Evolutionary conservation across 805 yeast species (phyloP), one percentile per base, ranked within the genome.

Genomic region (Candida stauntonica): DNA sequence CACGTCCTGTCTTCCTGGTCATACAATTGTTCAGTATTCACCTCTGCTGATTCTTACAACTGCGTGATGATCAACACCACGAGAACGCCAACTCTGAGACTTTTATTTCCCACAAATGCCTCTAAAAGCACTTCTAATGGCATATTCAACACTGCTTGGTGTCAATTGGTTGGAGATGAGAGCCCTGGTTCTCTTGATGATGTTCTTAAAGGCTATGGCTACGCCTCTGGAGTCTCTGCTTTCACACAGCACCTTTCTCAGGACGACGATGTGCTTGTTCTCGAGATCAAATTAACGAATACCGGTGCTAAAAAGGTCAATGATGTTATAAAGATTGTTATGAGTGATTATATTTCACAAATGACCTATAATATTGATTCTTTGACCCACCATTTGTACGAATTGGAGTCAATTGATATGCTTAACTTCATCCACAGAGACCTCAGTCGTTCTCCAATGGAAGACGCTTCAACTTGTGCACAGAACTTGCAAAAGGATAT

Each of bases 141-240:
- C 6, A 26, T 67, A 8, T 67, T 62, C 31, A 58, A 63, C 21
- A 57, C 57, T 9, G 55, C 69, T 4, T 77, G 86, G 81, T 68
- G 77, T 38, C 72, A 73, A 33, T 37, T 81, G 0, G 58, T 81
- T 35, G 91, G 91, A 1, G 79, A 77, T 54, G 91, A 83, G 58
- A 59, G 77, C 5, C 39, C 47, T 2, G 71, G 70, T 0, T 73
- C 86, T 0, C 51, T 82, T 5, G 70, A 71, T 44, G 56, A 66
- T 5, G 51, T 48, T 14, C 57, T 79, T 8, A 61, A 60, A 16
- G 14, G 35, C 43, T 5, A 52, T 47, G 28, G 68, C 60, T 16
- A 66, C 58, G 41, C 64, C 66, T 56, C 65, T 2, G 53, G 60
- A 0, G 58, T 76, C 3, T 50, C 54, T 29, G 75, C 81, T 0